These are phyloP conservation scores for Silene coronaria DNA, from an alignment of 179 eudicot genomes.

Conservation along the genomic window DNA sequence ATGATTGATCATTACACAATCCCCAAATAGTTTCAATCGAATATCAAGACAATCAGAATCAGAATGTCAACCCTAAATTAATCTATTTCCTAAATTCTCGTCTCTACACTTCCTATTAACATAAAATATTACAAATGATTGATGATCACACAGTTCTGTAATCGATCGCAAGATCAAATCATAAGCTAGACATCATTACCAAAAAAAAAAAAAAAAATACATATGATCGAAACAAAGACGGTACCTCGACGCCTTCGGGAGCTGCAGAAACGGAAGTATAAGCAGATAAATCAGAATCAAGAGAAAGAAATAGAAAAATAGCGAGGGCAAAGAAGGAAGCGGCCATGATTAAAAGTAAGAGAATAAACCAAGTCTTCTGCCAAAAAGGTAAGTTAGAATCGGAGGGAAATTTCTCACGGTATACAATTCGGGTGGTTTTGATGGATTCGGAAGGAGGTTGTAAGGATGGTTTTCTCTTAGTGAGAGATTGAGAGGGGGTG, in stretches of 20 bases:
- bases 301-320: conserved; percentile 55
- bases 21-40: not conserved
- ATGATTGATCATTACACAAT: not conserved
- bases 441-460: not conserved
- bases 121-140: not conserved
- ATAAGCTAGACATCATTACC: not conserved
- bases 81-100: not conserved
- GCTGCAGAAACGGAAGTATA: conserved; percentile 43
- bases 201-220: no score
- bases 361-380: conserved; percentile 69
- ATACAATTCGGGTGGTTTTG: conserved; percentile 19
- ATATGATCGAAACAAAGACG: no score
- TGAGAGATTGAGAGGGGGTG: conserved; percentile 24
- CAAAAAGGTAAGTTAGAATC: conserved; percentile 53
- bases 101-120: not conserved
- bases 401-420: conserved; percentile 26
- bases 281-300: conserved; percentile 50
- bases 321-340: conserved; percentile 59
- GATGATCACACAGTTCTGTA: not conserved
- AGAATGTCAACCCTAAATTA: not conserved
- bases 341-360: conserved; percentile 58
- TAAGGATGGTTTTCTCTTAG: conserved; percentile 19
- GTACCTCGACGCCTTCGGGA: conserved; percentile 66
- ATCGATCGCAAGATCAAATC: not conserved
- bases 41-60: not conserved